A percentile compares a stretch with the other conserved stretches of the same genome.
phyloP scores from a whole-genome alignment of 2,329 filamentous ascomycete genomes.

The Paecilomyces fulvus region DNA sequence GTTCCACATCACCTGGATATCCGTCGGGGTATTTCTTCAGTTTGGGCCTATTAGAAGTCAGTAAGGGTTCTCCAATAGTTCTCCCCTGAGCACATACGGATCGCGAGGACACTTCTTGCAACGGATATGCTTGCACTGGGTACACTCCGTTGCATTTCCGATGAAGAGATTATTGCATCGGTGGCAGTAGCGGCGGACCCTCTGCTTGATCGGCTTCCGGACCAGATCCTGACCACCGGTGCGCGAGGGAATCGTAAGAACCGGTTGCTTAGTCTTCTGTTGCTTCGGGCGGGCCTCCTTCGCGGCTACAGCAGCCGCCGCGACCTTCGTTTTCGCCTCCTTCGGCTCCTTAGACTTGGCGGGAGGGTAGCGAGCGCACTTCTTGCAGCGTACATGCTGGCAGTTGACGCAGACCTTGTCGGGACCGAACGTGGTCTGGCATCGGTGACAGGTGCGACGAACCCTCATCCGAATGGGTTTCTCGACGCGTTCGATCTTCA shows the following conservation, averaged over 20 bases:
- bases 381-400: slow-evolving; percentile 70
- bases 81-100: slow-evolving; percentile 50
- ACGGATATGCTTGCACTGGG: slow-evolving; percentile 60
- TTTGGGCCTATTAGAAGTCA: slow-evolving; percentile 25
- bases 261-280: slow-evolving; percentile 28
- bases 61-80: slow-evolving; percentile 2
- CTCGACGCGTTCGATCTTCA: slow-evolving; percentile 32
- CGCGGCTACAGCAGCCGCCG: slow-evolving; percentile 16
- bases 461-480: slow-evolving; percentile 42
- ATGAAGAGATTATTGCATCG: slow-evolving; percentile 59
- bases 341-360: slow-evolving; percentile 56
- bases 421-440: slow-evolving; percentile 63
- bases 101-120: slow-evolving; percentile 76
- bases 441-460: slow-evolving; percentile 64
- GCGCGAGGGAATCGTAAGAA: slow-evolving; percentile 50
- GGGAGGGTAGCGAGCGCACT: slow-evolving; percentile 66
- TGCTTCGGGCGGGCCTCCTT: slow-evolving; percentile 39
- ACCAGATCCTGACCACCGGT: slow-evolving; percentile 63
- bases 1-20: slow-evolving; percentile 37
- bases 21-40: slow-evolving; percentile 36
- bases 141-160: slow-evolving; percentile 54
- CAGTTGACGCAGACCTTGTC: slow-evolving; percentile 69
- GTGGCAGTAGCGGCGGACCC: slow-evolving; percentile 69
- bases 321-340: slow-evolving; percentile 36
- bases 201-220: slow-evolving; percentile 62